Evolutionary conservation across 2,329 filamentous ascomycete species (phyloP).

Genomic region (Leptographium galeiforme): DNA sequence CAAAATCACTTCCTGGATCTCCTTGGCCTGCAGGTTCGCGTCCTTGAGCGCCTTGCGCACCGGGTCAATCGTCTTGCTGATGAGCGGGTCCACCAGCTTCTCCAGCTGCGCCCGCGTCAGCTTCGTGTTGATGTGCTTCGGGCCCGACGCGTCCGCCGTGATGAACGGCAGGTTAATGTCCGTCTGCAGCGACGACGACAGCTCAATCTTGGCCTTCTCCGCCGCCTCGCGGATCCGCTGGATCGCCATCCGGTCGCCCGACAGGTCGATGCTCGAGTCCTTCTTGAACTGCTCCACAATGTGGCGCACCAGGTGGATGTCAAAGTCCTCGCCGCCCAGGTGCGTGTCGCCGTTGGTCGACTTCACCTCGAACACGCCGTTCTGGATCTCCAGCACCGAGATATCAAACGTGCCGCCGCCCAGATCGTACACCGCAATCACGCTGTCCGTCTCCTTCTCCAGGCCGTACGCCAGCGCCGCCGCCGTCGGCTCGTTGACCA

Average conservation of each 20-base stretch:
- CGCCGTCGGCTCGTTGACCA: constrained; percentile 93
- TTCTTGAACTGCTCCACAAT: constrained; percentile 80
- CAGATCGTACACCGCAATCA: constrained; percentile 87
- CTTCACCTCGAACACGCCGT: constrained; percentile 88
- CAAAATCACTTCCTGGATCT: constrained; percentile 92
- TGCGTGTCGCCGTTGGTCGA: constrained; percentile 95
- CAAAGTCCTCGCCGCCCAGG: constrained; percentile 96
- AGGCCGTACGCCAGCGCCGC: constrained; percentile 91
- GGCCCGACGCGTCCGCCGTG: constrained; percentile 86
- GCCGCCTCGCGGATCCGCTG: constrained; percentile 99
- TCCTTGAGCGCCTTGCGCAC: constrained; percentile 96
- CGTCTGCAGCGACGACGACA: constrained; percentile 86
- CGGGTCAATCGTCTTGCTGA: constrained; percentile 98
- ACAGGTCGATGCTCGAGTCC: constrained; percentile 84
- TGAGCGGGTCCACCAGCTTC: constrained; percentile 96
- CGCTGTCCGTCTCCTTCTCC: constrained; percentile 73
- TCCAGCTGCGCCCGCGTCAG: constrained; percentile 98
- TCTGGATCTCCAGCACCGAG: constrained; percentile 78
- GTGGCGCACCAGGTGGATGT: constrained; percentile 90
- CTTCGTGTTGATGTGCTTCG: constrained; percentile 99
- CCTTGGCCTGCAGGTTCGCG: constrained; percentile 89
- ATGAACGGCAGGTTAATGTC: constrained; percentile 95
- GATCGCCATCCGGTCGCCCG: constrained; percentile 92
- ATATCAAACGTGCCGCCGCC: constrained; percentile 94
- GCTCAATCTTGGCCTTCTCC: constrained; percentile 97